Evolutionary conservation across 768 basidiomycete genomes (phyloP).

Genomic region (Phallus indusiatus): DNA sequence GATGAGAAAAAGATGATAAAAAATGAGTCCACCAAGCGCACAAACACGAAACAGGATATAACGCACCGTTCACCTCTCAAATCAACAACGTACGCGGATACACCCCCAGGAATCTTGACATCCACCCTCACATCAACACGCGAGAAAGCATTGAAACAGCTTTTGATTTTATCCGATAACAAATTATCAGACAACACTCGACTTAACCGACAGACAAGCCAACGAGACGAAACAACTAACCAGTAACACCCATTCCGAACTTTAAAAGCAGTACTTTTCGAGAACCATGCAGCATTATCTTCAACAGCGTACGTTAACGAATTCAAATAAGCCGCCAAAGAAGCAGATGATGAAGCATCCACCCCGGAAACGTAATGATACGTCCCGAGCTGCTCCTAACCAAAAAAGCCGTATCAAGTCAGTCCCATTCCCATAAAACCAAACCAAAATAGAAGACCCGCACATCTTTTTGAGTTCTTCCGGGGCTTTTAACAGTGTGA

Average conservation of each 20-base stretch:
- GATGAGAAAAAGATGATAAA: not conserved
- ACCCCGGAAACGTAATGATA: slow-evolving; percentile 99
- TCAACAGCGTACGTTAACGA: slow-evolving; percentile 95
- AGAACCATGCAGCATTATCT: slow-evolving; percentile 87
- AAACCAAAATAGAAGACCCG: slow-evolving; percentile 21
- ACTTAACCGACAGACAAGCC: not conserved
- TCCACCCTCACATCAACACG: slow-evolving; percentile 94
- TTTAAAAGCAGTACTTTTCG: slow-evolving; percentile 77
- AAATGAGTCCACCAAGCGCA: not conserved
- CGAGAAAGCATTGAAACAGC: slow-evolving; percentile 98
- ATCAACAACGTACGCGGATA: slow-evolving; percentile 89
- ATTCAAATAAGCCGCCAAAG: slow-evolving; percentile 96
- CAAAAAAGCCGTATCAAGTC: not conserved
- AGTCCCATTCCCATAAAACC: not conserved
- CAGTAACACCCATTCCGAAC: slow-evolving; percentile 91
- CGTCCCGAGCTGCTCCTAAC: slow-evolving; percentile 62
- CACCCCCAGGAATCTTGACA: slow-evolving; percentile 97
- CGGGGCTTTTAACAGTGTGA: slow-evolving; percentile 89
- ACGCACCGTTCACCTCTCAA: slow-evolving; percentile 85
- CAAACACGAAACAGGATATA: slow-evolving; percentile 4
- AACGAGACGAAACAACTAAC: slow-evolving; percentile 32
- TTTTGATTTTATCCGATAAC: slow-evolving; percentile 16
- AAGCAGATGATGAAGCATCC: slow-evolving; percentile 95
- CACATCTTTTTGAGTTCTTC: slow-evolving; percentile 82
- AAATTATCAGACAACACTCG: not conserved